phyloP scores from a whole-genome alignment of 2,329 filamentous ascomycete species.

The Cryphonectria naterciae region DNA sequence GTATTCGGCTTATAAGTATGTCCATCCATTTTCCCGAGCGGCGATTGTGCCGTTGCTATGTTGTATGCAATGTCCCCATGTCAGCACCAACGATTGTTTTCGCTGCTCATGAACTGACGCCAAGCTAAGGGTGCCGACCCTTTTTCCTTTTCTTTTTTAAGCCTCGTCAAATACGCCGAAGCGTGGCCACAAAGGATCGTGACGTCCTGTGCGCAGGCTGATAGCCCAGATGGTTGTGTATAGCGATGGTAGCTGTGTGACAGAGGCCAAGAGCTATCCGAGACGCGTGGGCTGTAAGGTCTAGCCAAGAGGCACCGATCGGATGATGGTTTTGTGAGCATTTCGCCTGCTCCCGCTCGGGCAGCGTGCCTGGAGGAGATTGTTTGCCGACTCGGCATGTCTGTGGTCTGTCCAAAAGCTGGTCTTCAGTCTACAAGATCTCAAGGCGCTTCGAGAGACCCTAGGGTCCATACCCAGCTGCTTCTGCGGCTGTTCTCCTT shows the following conservation, averaged over 20 bases:
- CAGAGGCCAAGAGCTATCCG: conserved; percentile 1
- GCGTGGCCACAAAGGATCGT: not conserved
- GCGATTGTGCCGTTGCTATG: not conserved
- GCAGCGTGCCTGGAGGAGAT: conserved; percentile 6
- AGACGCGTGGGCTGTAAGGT: not conserved
- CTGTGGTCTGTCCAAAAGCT: conserved; percentile 5
- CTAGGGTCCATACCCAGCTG: conserved; percentile 4
- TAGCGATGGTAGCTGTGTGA: not conserved
- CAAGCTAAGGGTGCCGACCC: conserved; percentile 2
- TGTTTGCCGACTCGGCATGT: not conserved
- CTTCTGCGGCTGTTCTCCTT: not conserved
- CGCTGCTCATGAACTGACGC: not conserved
- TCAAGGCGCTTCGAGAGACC: conserved; percentile 19
- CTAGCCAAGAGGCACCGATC: not conserved
- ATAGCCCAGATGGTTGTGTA: not conserved
- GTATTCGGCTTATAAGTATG: not conserved
- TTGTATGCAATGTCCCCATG: not conserved
- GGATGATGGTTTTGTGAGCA: not conserved
- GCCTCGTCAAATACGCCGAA: not conserved
- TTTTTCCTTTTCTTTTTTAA: not conserved
- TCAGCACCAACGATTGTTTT: not conserved
- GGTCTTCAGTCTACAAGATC: conserved; percentile 14
- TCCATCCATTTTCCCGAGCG: not conserved
- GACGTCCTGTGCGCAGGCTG: not conserved
- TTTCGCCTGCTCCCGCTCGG: conserved; percentile 1